Evolutionary conservation across 2,329 filamentous ascomycete genomes (phyloP).

Genomic region (Macroventuria anomochaeta): DNA sequence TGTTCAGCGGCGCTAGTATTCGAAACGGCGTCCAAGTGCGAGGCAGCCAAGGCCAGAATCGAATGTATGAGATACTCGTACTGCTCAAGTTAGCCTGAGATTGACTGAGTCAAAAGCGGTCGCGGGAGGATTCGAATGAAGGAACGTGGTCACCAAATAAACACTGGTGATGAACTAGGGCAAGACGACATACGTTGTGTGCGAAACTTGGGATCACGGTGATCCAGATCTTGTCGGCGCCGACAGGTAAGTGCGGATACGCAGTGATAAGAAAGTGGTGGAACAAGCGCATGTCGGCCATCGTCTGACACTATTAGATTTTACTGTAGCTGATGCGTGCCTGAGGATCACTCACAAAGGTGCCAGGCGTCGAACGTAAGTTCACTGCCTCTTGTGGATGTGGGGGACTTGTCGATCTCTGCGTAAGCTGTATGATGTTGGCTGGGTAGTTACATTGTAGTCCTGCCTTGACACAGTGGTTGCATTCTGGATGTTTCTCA

Average conservation of each 20-base stretch:
- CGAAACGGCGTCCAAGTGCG: conserved; percentile 63
- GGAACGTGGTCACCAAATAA: no score
- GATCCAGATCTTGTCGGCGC: conserved; percentile 70
- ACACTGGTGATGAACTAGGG: no score
- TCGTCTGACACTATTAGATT: conserved; percentile 34
- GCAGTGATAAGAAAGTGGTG: conserved; percentile 69
- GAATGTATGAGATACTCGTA: conserved; percentile 74
- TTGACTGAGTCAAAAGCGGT: no score
- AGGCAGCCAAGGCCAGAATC: conserved; percentile 71
- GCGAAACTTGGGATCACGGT: conserved; percentile 71
- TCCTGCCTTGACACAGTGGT: conserved; percentile 68
- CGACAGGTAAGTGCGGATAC: conserved; percentile 69
- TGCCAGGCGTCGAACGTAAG: conserved; percentile 41
- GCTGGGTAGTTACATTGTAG: conserved; percentile 69
- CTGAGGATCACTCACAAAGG: conserved; percentile 38
- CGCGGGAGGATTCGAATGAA: no score
- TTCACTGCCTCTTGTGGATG: conserved; percentile 37
- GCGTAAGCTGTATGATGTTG: conserved; percentile 43
- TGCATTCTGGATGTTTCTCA: conserved; percentile 68
- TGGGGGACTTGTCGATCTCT: conserved; percentile 28
- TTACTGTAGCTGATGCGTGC: conserved; percentile 5
- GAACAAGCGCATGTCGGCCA: conserved; percentile 71
- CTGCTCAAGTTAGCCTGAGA: conserved; percentile 43
- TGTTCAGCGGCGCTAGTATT: conserved; percentile 60
- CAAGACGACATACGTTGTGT: conserved; percentile 66